Conservation (phyloP, 2,329 filamentous ascomycete genomes). For the Hirsutella minnesotensis region DNA sequence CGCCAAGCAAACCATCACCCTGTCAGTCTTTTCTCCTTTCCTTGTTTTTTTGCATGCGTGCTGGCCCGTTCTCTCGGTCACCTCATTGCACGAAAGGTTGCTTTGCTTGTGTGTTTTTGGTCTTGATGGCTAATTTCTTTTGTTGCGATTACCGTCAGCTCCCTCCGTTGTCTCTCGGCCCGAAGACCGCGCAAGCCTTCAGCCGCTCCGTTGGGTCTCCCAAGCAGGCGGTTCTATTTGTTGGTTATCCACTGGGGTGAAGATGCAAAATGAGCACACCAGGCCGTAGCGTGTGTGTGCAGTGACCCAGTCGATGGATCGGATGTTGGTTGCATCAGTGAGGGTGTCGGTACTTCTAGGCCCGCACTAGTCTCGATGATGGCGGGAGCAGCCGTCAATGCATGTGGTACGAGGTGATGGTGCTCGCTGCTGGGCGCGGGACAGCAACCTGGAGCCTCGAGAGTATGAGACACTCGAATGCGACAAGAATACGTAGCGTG, state of each 20-base stretch:
- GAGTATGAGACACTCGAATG: neutral
- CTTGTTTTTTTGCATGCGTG: neutral
- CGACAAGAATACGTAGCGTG: neutral
- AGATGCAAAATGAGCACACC: too few relatives aligned
- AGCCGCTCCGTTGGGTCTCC: too few relatives aligned
- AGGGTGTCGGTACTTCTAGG: neutral
- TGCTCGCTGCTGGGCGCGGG: neutral
- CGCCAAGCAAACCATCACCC: slow-evolving; percentile 4
- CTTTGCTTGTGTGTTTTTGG: too few relatives aligned
- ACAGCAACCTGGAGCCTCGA: neutral
- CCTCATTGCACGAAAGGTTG: neutral
- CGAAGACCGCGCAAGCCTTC: too few relatives aligned
- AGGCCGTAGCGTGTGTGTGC: too few relatives aligned
- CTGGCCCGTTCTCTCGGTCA: neutral
- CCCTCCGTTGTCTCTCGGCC: too few relatives aligned
- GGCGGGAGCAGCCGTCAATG: slow-evolving; percentile 1
- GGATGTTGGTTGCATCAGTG: neutral
- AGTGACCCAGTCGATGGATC: too few relatives aligned
- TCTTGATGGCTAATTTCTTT: too few relatives aligned
- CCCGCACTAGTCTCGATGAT: neutral
- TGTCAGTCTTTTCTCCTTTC: slow-evolving; percentile 3
- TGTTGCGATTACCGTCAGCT: too few relatives aligned
- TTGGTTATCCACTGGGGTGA: too few relatives aligned
- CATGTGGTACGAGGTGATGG: neutral
- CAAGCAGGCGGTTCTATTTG: too few relatives aligned